These are phyloP conservation scores for Starmerella bombi DNA, from an alignment of 805 yeast genomes.

Conservation along the genomic window DNA sequence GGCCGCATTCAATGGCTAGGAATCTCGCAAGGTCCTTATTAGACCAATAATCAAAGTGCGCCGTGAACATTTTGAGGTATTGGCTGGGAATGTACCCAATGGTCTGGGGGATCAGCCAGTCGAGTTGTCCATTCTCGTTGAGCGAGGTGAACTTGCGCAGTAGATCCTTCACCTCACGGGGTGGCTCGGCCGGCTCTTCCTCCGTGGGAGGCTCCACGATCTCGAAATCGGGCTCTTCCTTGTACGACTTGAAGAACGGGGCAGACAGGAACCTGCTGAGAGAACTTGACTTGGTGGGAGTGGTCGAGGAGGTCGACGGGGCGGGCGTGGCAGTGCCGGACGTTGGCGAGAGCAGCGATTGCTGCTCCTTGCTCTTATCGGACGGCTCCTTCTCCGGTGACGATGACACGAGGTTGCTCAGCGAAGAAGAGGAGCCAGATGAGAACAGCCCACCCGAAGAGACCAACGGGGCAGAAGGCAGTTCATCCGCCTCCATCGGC, in stretches of 20 bases:
- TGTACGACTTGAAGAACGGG: constrained; percentile 1
- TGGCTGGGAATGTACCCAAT: constrained; percentile 63
- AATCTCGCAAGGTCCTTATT: constrained; percentile 68
- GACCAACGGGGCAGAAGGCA: constrained; percentile 8
- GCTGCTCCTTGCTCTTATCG: not conserved
- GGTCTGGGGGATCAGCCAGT: constrained; percentile 44
- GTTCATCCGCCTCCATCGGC: constrained; percentile 22
- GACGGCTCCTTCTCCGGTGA: not conserved
- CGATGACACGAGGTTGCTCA: not conserved
- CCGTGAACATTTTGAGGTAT: constrained; percentile 64
- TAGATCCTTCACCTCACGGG: constrained; percentile 11
- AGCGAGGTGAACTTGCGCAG: constrained; percentile 26
- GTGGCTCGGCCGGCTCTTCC: constrained; percentile 2
- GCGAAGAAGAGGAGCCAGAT: not conserved
- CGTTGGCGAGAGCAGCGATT: not conserved
- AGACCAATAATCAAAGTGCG: constrained; percentile 84
- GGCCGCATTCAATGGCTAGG: constrained; percentile 29
- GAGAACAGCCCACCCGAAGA: not conserved
- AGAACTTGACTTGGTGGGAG: constrained; percentile 3
- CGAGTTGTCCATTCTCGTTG: constrained; percentile 73
- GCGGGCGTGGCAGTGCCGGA: not conserved
- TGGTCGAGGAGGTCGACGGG: not conserved
- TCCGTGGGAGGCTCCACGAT: not conserved
- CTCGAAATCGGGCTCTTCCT: not conserved
- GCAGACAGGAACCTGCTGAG: not conserved